phyloP scores from a whole-genome alignment of 2,329 filamentous ascomycete species.

The Curvularia eragrostidis region DNA sequence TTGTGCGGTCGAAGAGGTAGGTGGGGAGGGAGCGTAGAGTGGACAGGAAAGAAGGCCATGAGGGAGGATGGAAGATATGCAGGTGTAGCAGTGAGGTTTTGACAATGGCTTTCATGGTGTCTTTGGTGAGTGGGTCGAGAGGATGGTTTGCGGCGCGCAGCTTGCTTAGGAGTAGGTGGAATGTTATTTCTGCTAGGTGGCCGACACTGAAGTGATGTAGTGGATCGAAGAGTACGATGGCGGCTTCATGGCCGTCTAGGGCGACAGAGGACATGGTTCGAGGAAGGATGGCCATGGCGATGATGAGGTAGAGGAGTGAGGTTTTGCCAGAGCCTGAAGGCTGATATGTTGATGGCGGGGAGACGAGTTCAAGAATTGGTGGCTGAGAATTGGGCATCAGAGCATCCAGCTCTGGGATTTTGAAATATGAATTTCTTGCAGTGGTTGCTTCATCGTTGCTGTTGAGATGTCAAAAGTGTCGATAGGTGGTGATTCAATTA shows the following conservation, averaged over 20 bases:
- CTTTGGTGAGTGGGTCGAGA: constrained; percentile 9
- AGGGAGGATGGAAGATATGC: constrained; percentile 64
- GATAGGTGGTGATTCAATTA: too few species aligned
- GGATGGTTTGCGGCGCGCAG: not conserved
- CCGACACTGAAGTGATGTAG: constrained; percentile 61
- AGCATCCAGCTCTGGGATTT: constrained; percentile 56
- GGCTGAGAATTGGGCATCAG: constrained; percentile 29
- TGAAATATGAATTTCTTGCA: constrained; percentile 38
- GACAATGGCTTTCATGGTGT: constrained; percentile 40
- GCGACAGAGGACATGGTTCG: constrained; percentile 16
- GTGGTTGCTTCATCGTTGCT: constrained; percentile 3
- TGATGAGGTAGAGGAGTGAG: constrained; percentile 64
- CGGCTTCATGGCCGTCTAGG: constrained; percentile 53
- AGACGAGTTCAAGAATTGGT: constrained; percentile 61
- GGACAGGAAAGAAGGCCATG: constrained; percentile 57
- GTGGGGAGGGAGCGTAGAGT: constrained; percentile 56
- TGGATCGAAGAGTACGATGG: constrained; percentile 63
- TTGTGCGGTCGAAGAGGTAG: constrained; percentile 59
- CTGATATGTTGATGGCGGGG: constrained; percentile 47
- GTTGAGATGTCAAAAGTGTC: not conserved
- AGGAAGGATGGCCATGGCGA: constrained; percentile 60
- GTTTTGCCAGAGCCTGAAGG: constrained; percentile 63
- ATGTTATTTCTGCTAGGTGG: constrained; percentile 54
- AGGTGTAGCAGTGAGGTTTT: constrained; percentile 59
- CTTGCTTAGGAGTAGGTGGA: constrained; percentile 16